phyloP scores from a whole-genome alignment of 1,139 yeast species.

The Chernovozyma aurita region DNA sequence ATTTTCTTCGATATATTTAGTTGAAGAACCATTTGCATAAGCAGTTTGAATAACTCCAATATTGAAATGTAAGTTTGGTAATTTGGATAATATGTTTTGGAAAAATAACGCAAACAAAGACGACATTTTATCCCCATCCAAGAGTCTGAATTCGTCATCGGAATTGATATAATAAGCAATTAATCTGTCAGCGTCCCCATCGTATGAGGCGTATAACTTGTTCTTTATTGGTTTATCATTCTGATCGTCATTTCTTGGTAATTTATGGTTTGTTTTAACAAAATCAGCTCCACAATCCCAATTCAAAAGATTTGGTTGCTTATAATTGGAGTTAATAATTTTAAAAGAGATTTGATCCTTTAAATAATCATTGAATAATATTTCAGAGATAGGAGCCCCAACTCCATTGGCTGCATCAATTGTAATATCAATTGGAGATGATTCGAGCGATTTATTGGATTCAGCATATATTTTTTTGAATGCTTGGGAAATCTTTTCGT shows the following conservation, averaged over 20 bases:
- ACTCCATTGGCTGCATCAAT: slow-evolving; percentile 95
- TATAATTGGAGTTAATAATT: slow-evolving; percentile 58
- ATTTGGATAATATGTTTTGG: slow-evolving; percentile 40
- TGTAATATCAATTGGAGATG: slow-evolving; percentile 46
- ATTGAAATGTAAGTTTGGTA: slow-evolving; percentile 38
- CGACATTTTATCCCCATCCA: slow-evolving; percentile 95
- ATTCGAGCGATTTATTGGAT: slow-evolving; percentile 15
- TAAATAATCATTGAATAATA: slow-evolving; percentile 43
- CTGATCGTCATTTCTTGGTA: slow-evolving; percentile 50
- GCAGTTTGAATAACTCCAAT: slow-evolving; percentile 97
- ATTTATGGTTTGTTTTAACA: slow-evolving; percentile 81
- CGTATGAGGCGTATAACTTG: slow-evolving; percentile 75
- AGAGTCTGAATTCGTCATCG: slow-evolving; percentile 50
- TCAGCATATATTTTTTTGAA: slow-evolving; percentile 28
- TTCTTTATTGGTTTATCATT: slow-evolving; percentile 36
- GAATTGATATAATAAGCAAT: slow-evolving; percentile 70
- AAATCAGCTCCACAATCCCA: slow-evolving; percentile 91
- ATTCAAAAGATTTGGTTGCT: slow-evolving; percentile 59
- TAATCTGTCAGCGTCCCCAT: slow-evolving; percentile 96
- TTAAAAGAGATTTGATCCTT: slow-evolving; percentile 34
- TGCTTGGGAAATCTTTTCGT: slow-evolving; percentile 49
- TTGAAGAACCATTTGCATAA: slow-evolving; percentile 92
- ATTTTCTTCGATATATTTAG: slow-evolving; percentile 58
- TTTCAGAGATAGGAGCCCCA: slow-evolving; percentile 74
- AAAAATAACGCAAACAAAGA: slow-evolving; percentile 75